A percentile compares a stretch with the other conserved stretches of the same genome.
phyloP scores from a whole-genome alignment of 192 early-diverging fungal species.

The Podila minutissima region DNA sequence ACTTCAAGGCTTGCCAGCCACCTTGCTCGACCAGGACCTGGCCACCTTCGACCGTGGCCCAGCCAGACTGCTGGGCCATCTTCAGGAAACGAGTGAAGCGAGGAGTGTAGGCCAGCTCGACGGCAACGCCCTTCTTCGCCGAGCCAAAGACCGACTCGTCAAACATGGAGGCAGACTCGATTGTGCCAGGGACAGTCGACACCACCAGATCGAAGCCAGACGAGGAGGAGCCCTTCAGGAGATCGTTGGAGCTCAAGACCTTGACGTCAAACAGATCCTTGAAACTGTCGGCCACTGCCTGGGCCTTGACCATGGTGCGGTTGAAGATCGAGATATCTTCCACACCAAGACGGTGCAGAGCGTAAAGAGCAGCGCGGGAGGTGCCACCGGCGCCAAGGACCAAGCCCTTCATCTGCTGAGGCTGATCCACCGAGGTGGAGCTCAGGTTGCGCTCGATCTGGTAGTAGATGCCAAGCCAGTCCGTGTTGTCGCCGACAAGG shows the following conservation, averaged over 20 bases:
- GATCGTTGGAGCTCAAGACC: conserved; percentile 51
- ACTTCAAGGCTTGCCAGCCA: conserved; percentile 87
- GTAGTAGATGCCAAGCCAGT: conserved; percentile 89
- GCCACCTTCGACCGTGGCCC: conserved; percentile 83
- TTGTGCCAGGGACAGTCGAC: conserved; percentile 87
- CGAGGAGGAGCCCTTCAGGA: conserved; percentile 45
- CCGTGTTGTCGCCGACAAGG: conserved; percentile 94
- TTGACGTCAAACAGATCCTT: conserved; percentile 59
- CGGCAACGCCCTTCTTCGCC: conserved; percentile 70
- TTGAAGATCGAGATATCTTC: conserved; percentile 85
- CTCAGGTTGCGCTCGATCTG: conserved; percentile 63
- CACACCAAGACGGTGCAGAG: conserved; percentile 77
- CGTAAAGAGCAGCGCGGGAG: conserved; percentile 88
- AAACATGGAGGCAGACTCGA: conserved; percentile 63
- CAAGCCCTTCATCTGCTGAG: conserved; percentile 66
- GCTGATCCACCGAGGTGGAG: conserved; percentile 10
- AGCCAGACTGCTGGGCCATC: conserved; percentile 66
- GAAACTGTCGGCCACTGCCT: conserved; percentile 70
- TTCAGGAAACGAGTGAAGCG: conserved; percentile 81
- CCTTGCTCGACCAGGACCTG: conserved; percentile 94
- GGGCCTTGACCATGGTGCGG: conserved; percentile 82
- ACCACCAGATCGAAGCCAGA: conserved; percentile 70
- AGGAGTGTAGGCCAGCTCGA: conserved; percentile 97
- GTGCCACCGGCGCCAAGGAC: conserved; percentile 97
- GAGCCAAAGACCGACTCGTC: conserved; percentile 52